Evolutionary conservation across 1,139 yeast species (phyloP).

Genomic region (Protomyces macrosporus): DNA sequence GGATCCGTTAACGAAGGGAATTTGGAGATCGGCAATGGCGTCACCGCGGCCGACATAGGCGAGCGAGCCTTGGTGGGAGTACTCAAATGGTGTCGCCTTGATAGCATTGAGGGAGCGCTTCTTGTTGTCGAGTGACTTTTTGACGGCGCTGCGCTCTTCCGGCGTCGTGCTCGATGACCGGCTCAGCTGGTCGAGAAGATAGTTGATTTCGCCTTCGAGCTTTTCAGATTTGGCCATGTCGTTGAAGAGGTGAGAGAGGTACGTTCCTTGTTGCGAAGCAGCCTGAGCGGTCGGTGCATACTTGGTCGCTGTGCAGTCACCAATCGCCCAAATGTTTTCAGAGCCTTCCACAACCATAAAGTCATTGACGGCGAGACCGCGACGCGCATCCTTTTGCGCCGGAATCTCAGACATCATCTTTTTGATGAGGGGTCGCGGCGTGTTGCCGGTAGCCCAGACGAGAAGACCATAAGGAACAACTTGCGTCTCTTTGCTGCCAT

Average conservation of each 20-base stretch:
- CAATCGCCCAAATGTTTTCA: slow-evolving; percentile 77
- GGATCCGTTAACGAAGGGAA: slow-evolving; percentile 72
- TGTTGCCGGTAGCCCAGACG: slow-evolving; percentile 98
- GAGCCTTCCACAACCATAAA: slow-evolving; percentile 79
- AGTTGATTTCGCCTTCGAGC: slow-evolving; percentile 46
- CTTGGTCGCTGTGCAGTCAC: slow-evolving; percentile 89
- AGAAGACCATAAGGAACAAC: slow-evolving; percentile 84
- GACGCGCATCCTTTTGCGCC: slow-evolving; percentile 79
- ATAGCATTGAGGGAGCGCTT: slow-evolving; percentile 47
- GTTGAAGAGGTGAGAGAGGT: slow-evolving; percentile 66
- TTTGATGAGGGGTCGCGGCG: slow-evolving; percentile 71
- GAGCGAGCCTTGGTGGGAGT: slow-evolving; percentile 56
- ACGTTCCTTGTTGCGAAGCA: slow-evolving; percentile 89
- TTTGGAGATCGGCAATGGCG: slow-evolving; percentile 85
- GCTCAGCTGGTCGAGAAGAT: slow-evolving; percentile 42
- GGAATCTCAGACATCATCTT: slow-evolving; percentile 65
- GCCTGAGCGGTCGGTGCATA: slow-evolving; percentile 96
- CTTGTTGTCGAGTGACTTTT: slow-evolving; percentile 41
- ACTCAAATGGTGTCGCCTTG: slow-evolving; percentile 60
- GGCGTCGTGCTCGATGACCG: slow-evolving; percentile 37
- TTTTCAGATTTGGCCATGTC: slow-evolving; percentile 64
- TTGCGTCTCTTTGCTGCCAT: slow-evolving; percentile 54
- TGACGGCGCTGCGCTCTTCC: slow-evolving; percentile 38
- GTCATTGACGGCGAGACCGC: slow-evolving; percentile 83
- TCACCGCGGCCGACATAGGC: slow-evolving; percentile 77